phyloP scores from a whole-genome alignment of 116 monocot genomes.

The Dioscorea cayenensis region DNA sequence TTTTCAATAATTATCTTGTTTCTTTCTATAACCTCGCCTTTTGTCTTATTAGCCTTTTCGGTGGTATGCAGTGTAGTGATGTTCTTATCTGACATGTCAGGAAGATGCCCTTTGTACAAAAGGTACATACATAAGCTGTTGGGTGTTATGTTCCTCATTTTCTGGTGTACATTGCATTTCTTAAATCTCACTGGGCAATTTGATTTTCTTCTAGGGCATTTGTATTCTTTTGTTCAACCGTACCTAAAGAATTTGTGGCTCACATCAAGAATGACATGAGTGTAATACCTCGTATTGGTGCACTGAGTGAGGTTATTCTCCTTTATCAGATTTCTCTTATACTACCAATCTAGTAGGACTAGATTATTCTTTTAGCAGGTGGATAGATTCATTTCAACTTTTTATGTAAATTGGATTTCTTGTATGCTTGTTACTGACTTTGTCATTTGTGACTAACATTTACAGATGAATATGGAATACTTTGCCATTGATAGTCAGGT shows the following conservation, averaged over 20 bases:
- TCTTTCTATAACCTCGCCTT: background rate
- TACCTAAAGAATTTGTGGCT: slow-evolving; percentile 67
- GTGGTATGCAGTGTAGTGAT: slow-evolving; percentile 74
- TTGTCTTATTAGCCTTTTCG: background rate
- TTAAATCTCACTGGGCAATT: background rate
- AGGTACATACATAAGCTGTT: slow-evolving; percentile 45
- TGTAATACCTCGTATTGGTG: slow-evolving; percentile 92
- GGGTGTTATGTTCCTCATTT: background rate
- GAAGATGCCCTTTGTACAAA: slow-evolving; percentile 87
- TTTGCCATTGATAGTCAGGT: slow-evolving; percentile 99
- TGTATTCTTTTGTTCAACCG: slow-evolving; percentile 83
- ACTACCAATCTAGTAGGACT: background rate
- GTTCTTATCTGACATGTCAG: slow-evolving; percentile 98
- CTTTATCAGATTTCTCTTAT: background rate
- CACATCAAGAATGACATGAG: slow-evolving; percentile 84
- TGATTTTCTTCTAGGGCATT: slow-evolving; percentile 61
- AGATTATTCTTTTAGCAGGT: background rate
- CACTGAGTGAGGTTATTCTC: slow-evolving; percentile 79
- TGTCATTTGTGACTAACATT: slow-evolving; percentile 18
- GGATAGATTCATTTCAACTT: background rate
- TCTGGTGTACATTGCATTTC: background rate
- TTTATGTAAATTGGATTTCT: background rate
- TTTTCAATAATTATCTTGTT: background rate
- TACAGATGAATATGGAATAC: slow-evolving; percentile 99
- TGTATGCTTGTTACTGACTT: background rate